phyloP scores from a whole-genome alignment of 257 asterid genomes.

The Nyctanthes arbortristis region DNA sequence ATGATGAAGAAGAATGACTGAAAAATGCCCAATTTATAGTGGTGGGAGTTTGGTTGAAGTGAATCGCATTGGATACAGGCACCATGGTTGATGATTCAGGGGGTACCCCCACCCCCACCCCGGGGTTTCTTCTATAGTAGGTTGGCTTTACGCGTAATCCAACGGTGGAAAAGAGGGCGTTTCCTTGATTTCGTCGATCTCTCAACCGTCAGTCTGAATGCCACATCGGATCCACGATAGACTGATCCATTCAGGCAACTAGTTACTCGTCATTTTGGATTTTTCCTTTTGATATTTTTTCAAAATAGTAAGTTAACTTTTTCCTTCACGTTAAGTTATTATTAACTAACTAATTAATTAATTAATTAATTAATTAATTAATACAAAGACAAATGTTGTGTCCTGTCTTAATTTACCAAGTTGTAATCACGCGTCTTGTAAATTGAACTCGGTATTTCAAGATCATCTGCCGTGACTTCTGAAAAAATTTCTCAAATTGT shows the following conservation, averaged over 20 bases:
- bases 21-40: constrained; percentile 29
- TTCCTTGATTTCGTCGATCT: constrained; percentile 18
- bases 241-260: background rate
- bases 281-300: background rate
- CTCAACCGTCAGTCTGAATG: constrained; percentile 22
- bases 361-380: too few relatives aligned
- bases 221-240: constrained; percentile 36
- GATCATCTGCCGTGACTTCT: too few relatives aligned
- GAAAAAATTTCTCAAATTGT: too few relatives aligned
- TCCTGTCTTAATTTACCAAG: too few relatives aligned
- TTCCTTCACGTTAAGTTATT: background rate
- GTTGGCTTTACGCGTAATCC: constrained; percentile 21
- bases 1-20: background rate
- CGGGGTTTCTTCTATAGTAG: constrained; percentile 8
- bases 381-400: too few relatives aligned
- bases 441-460: too few relatives aligned
- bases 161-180: constrained; percentile 32
- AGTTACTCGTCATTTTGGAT: background rate
- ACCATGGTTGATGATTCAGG: constrained; percentile 19
- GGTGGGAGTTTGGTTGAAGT: background rate
- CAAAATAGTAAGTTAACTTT: background rate
- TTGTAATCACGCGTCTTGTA: too few relatives aligned
- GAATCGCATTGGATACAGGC: constrained; percentile 2
- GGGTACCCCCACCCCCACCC: background rate
- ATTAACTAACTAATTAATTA: too few relatives aligned